Evolutionary conservation across 1,139 yeast species (phyloP), one percentile per base, ranked within the genome.

Genomic region (Diutina catenulata): DNA sequence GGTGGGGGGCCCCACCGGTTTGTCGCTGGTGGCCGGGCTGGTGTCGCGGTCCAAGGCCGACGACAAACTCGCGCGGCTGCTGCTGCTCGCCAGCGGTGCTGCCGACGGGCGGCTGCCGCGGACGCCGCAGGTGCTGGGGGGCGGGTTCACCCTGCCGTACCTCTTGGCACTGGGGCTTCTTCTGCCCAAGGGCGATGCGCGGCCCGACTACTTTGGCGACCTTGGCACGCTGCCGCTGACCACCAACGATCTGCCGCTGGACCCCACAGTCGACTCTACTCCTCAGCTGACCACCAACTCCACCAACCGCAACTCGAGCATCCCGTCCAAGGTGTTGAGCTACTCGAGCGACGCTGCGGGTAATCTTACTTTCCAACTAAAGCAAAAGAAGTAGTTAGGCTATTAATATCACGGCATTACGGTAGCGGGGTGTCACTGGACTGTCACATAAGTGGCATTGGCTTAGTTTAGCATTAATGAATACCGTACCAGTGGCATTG

Each of bases 111-210:
- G 23, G 8, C 35, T 31, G 35, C 35, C 35, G 10, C 35, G 20
- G 35, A 31, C 24, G 19, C 35, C 35, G 18, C 35, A 21, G 35
- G 23, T 31, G 18, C 18, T 19, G 14, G 23, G 31, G 33, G 32
- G 43, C 33, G 80, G 80, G 1, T 71, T 76, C 53, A 68, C 76
- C 0, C 73, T 81, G 1, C 81, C 83, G 2, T 76, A 73, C 44
- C 57, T 75, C 37, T 53, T 75, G 41, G 79, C 81, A 0, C 65
- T 79, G 0, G 80, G 80, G 0, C 44, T 70, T 37, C 52, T 67
- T 33, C 68, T 80, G 4, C 75, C 77, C 3, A 67, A 63, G 44
- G 13, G 11, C 4, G 35, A 31, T n/a, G 11, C 28, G 9, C n/a
- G 16, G 5, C 26, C 26, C 13, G 35, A 31, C 22, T 31, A 31